phyloP scores from a whole-genome alignment of 2,329 filamentous ascomycete species.

The Pseudocercospora pini-densiflorae region DNA sequence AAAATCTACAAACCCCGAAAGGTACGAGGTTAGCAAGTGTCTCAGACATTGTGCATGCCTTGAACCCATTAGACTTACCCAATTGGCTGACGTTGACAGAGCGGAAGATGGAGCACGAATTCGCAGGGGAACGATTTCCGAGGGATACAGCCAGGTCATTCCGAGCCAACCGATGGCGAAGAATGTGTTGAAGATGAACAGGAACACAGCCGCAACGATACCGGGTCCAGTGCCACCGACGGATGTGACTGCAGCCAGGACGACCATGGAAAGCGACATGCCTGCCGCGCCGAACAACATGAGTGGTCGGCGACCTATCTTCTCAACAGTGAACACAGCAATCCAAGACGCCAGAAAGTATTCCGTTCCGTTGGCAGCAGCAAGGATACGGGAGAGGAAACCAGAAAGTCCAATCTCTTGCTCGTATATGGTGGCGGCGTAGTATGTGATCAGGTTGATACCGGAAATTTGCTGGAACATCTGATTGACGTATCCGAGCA shows the following conservation, averaged over 20 bases:
- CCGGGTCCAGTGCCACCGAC: conserved; percentile 28
- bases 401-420: conserved; percentile 56
- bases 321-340: conserved; percentile 56
- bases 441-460: conserved; percentile 39
- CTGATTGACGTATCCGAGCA: conserved; percentile 50
- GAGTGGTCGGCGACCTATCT: conserved; percentile 63
- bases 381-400: conserved; percentile 55
- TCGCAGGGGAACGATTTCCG: conserved; percentile 41
- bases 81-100: conserved; percentile 49
- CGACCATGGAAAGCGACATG: conserved; percentile 36
- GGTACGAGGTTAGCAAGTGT: conserved; percentile 38
- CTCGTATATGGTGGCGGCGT: conserved; percentile 57
- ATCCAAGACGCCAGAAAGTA: conserved; percentile 57
- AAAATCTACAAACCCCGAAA: conserved; percentile 38
- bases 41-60: no score
- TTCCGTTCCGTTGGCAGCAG: conserved; percentile 59
- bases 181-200: conserved; percentile 45
- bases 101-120: conserved; percentile 43
- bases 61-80: conserved; percentile 1
- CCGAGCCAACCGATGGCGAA: conserved; percentile 43
- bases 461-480: conserved; percentile 50
- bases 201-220: conserved; percentile 43
- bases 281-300: conserved; percentile 69
- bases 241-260: conserved; percentile 36
- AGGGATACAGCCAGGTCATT: conserved; percentile 39